Conservation (phyloP, 805 yeast species). For the Metschnikowia lochheadii region DNA sequence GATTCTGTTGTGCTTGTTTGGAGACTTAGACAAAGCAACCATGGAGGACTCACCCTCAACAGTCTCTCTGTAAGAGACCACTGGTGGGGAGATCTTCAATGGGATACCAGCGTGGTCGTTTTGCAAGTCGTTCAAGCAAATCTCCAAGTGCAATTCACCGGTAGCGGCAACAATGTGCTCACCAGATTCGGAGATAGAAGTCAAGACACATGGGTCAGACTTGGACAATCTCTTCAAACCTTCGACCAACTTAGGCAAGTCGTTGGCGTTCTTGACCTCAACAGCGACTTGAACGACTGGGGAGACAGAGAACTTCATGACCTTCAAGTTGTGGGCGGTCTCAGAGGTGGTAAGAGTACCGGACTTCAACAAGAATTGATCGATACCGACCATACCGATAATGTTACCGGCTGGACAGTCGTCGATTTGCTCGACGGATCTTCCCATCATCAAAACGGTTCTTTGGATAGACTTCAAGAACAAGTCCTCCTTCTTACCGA, state of each 20-base stretch:
- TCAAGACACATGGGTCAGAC: slow-evolving; percentile 98
- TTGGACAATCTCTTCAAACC: slow-evolving; percentile 99
- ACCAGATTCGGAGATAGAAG: slow-evolving; percentile 88
- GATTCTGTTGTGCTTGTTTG: slow-evolving; percentile 99
- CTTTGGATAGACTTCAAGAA: slow-evolving; percentile 97
- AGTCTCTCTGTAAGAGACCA: slow-evolving; percentile 98
- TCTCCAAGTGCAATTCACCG: slow-evolving; percentile 99
- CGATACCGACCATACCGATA: slow-evolving; percentile 99
- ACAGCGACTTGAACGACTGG: slow-evolving; percentile 99
- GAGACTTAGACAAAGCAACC: slow-evolving; percentile 97
- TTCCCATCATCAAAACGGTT: slow-evolving; percentile 99
- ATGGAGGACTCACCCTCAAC: slow-evolving; percentile 91
- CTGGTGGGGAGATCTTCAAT: slow-evolving; percentile 95
- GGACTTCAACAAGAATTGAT: slow-evolving; percentile 98
- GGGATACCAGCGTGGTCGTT: slow-evolving; percentile 99
- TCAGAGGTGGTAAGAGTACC: slow-evolving; percentile 99
- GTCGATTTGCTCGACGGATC: slow-evolving; percentile 95
- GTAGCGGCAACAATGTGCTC: slow-evolving; percentile 99
- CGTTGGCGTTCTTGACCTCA: slow-evolving; percentile 99
- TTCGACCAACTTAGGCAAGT: slow-evolving; percentile 98
- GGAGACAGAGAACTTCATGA: slow-evolving; percentile 99
- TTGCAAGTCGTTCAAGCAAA: slow-evolving; percentile 92
- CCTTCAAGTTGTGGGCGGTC: slow-evolving; percentile 98
- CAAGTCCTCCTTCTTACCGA: slow-evolving; percentile 97
- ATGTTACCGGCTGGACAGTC: slow-evolving; percentile 99